Percentiles rank a stretch among this genome's conserved stretches.
phyloP scores from a whole-genome alignment of 306 rosid genomes.

The Dicorynia guianensis region DNA sequence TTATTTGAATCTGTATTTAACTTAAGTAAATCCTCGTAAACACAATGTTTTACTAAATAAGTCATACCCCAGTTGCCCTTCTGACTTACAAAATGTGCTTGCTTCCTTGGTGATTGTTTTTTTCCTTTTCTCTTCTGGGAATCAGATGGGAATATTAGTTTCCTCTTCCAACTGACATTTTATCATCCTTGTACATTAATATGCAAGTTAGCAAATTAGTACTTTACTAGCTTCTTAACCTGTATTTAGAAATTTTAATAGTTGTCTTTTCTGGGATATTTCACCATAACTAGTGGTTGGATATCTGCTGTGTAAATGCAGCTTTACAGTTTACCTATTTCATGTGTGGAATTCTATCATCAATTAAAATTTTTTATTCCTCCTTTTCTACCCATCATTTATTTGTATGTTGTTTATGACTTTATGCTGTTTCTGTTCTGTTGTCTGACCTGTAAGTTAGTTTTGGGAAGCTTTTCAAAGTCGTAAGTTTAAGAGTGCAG shows the following conservation, averaged over 20 bases:
- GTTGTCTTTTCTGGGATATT: no score
- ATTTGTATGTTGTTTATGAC: neutral
- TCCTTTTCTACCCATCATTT: neutral
- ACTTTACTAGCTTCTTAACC: no score
- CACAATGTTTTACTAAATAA: neutral
- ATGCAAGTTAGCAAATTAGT: no score
- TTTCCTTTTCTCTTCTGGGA: no score
- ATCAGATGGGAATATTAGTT: no score
- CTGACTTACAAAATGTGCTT: neutral
- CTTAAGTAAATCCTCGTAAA: neutral
- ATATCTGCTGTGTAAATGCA: no score
- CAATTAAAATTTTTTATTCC: neutral
- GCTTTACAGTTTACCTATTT: neutral
- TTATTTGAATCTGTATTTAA: neutral
- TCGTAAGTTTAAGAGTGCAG: neutral
- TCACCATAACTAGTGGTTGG: no score
- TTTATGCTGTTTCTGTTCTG: neutral
- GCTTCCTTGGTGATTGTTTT: no score
- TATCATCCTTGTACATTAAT: no score
- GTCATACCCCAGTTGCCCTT: neutral
- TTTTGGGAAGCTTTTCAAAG: neutral
- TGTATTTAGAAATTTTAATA: no score
- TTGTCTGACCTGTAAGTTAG: neutral
- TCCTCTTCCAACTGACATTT: no score
- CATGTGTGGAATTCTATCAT: neutral